Conservation (phyloP, 768 basidiomycete genomes). For the Pholiota microspora region DNA sequence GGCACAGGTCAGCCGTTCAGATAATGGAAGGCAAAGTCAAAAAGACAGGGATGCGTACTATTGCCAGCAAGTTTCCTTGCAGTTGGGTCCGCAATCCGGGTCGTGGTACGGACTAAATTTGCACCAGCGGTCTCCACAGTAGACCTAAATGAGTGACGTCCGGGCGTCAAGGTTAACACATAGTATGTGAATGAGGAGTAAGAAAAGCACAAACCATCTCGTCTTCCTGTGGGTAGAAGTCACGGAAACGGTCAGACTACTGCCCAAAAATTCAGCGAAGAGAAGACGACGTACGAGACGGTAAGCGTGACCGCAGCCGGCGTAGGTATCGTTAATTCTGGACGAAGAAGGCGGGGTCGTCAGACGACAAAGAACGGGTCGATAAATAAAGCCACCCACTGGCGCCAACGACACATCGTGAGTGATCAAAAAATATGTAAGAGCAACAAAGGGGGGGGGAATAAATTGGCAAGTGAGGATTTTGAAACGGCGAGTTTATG, state of each 20-base stretch:
- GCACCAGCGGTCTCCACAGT: constrained; percentile 64
- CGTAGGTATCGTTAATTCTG: constrained; percentile 68
- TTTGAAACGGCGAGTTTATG: not conserved
- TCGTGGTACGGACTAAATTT: constrained; percentile 72
- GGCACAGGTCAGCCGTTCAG: not conserved
- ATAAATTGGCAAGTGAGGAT: constrained; percentile 2
- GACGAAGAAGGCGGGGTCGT: constrained; percentile 17
- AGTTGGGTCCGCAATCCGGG: constrained; percentile 54
- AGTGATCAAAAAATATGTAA: constrained; percentile 14
- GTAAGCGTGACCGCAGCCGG: constrained; percentile 51
- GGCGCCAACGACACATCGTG: constrained; percentile 71
- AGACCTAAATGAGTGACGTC: constrained; percentile 40
- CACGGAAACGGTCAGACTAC: constrained; percentile 1
- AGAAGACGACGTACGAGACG: constrained; percentile 41
- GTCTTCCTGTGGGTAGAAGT: constrained; percentile 29
- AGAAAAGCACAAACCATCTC: constrained; percentile 42
- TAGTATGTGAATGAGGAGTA: not conserved
- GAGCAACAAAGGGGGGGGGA: constrained; percentile 8
- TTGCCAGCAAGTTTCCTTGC: constrained; percentile 70
- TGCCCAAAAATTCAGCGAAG: not conserved
- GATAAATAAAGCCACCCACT: constrained; percentile 41
- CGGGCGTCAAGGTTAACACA: not conserved
- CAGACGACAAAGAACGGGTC: constrained; percentile 5
- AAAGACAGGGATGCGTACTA: constrained; percentile 48
- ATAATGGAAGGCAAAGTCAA: constrained; percentile 1